Evolutionary conservation across 495 filamentous ascomycete genomes (phyloP).

Genomic region (Trichoderma gamsii): DNA sequence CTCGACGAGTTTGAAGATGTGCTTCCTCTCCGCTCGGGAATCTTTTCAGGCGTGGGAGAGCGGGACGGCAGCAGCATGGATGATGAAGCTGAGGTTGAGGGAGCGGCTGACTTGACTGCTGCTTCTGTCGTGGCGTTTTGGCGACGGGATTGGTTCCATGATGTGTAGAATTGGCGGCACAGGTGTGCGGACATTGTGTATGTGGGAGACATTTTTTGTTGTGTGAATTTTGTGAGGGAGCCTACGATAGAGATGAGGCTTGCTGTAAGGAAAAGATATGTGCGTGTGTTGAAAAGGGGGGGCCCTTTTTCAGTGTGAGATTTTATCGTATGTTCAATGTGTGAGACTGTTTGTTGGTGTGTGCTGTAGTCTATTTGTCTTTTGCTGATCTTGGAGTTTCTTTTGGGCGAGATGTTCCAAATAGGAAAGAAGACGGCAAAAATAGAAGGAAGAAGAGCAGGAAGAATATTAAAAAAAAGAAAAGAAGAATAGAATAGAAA

Average conservation of each 20-base stretch:
- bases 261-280: too few relatives aligned
- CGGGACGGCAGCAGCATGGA: not conserved
- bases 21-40: conserved; percentile 8
- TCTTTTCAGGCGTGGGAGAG: not conserved
- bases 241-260: not conserved
- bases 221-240: not conserved
- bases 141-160: conserved; percentile 34
- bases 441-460: not conserved
- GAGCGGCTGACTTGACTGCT: not conserved
- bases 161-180: conserved; percentile 46
- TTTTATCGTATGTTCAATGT: too few relatives aligned
- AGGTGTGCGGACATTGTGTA: conserved; percentile 49
- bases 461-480: not conserved
- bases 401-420: not conserved
- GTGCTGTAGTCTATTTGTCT: too few relatives aligned
- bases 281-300: too few relatives aligned
- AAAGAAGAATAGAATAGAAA: not conserved
- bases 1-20: conserved; percentile 1
- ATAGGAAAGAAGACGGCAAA: too few relatives aligned
- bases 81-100: not conserved
- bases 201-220: conserved; percentile 41
- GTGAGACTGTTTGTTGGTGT: too few relatives aligned
- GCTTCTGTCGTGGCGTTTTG: not conserved
- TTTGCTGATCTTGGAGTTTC: not conserved
- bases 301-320: too few relatives aligned